Evolutionary conservation across 2,329 filamentous ascomycete species (phyloP), one percentile per base, ranked within the genome.

Genomic region (Chrysosporium keratinophilum): DNA sequence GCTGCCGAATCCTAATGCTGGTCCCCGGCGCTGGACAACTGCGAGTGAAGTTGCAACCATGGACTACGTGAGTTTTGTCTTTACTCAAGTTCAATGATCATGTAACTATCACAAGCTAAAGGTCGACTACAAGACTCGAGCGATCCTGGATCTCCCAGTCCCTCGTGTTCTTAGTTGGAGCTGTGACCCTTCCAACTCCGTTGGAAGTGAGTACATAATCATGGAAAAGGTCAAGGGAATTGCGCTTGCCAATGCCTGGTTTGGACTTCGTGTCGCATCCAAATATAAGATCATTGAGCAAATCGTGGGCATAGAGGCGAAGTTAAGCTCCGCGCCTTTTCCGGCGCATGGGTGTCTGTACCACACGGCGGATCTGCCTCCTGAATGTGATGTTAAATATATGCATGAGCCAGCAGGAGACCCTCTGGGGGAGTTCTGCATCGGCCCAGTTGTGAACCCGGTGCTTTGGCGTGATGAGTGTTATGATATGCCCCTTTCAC

Each of bases 31-130:
- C 14, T 47, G 64, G 37, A 59, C 60, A 17, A 58, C 65, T 31
- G 66, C 65, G 5, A 68, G 65, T 51, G 66, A 70, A 45, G 67
- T 67, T 19, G 67, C 67, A n/a, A 67, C 65, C 1, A 55, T 68
- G 54, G 61, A 59, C 23, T 64, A 66, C 57, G 56, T n/a, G n/a
- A n/a, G n/a, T n/a, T n/a, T n/a, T n/a, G n/a, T n/a, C n/a, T n/a
- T n/a, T n/a, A n/a, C n/a, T n/a, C n/a, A n/a, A n/a, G n/a, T n/a
- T n/a, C n/a, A n/a, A n/a, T n/a, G n/a, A n/a, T n/a, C n/a, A n/a
- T n/a, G n/a, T n/a, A n/a, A n/a, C n/a, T n/a, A n/a, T n/a, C n/a
- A n/a, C n/a, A n/a, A n/a, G n/a, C n/a, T n/a, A n/a, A n/a, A n/a
- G n/a, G n/a, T n/a, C n/a, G n/a, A n/a, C n/a, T n/a, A n/a, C n/a